Evolutionary conservation across 2,329 filamentous ascomycete species (phyloP).

Genomic region (Ceratocystis albifundus): DNA sequence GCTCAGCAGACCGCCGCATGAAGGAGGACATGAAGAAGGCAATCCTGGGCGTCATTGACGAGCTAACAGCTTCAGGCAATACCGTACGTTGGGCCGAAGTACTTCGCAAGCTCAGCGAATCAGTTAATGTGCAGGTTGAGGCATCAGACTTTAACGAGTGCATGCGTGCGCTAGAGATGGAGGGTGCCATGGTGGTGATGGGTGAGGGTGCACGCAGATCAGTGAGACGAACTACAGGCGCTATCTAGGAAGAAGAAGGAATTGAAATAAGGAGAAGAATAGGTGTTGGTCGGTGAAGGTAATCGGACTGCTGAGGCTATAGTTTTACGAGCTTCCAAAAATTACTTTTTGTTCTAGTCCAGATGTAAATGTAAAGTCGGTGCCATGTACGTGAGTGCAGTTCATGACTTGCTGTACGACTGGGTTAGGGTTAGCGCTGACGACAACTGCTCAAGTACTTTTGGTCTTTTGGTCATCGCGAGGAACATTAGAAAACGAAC

Average conservation of each 20-base stretch:
- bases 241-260: not conserved
- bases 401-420: not conserved
- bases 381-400: not conserved
- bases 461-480: not conserved
- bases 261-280: not conserved
- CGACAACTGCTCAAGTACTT: not conserved
- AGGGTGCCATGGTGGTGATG: conserved; percentile 66
- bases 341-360: not conserved
- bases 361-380: not conserved
- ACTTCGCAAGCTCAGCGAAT: conserved; percentile 58
- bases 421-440: not conserved
- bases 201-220: conserved; percentile 77
- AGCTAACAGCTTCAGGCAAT: conserved; percentile 55
- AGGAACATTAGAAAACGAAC: not conserved
- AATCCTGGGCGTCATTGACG: conserved; percentile 63
- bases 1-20: conserved; percentile 70
- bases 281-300: not conserved
- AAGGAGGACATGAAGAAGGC: conserved; percentile 68
- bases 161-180: conserved; percentile 67
- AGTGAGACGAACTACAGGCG: conserved; percentile 35
- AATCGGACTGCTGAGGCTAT: not conserved
- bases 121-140: conserved; percentile 60
- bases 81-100: conserved; percentile 70
- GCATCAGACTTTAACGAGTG: conserved; percentile 71
- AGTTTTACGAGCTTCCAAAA: not conserved